Evolutionary conservation across 371 early-diverging fungal genomes (phyloP), one percentile per base, ranked within the genome.

Genomic region (Apophysomyces elegans): DNA sequence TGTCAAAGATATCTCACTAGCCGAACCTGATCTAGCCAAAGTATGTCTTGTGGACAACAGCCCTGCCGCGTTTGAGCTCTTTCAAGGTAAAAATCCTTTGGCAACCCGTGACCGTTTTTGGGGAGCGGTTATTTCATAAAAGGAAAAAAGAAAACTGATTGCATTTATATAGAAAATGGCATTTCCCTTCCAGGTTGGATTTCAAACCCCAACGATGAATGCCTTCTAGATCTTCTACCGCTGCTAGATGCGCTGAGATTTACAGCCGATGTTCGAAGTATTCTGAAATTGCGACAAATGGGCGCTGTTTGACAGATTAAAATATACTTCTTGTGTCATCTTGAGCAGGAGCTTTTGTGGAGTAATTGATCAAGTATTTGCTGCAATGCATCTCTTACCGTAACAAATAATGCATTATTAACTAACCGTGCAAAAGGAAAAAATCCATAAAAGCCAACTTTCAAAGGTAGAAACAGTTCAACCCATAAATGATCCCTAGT

Each of bases 1-100:
- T 76, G 76, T 95, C 39, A 98, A 98, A 77, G 92, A 97, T 70
- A 81, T 98, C 64, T 73, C 89, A 1, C 72, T 94, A 1, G 86
- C 94, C 43, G 93, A 95, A 65, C 85, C 85, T 14, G 95, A 95
- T 75, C 71, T 98, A 59, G 90, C 91, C 59, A 93, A 91, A 65
- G 96, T 96, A 35, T 92, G 91, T 66, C 78, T 97, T 16, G 80
- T 98, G 4, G 98, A 97, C 73, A 98, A 98, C 74, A 93, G 96
- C 38, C 91, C 95, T 21, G 78, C 90, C 26, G 91, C 93, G 11
- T 97, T 91, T 78, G 91, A 90, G 46, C 68, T 94, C 56, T 91
- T 93, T 76, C 87, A 88, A 78, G 93, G 95, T 88, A 86, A 77
- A 14, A 39, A 1, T 18, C 1, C 21, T 18, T 21, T 50, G n/a